Percentiles rank a stretch among this genome's conserved stretches.
phyloP scores from a whole-genome alignment of 2,329 filamentous ascomycete genomes.

The Verticillium isaacii region DNA sequence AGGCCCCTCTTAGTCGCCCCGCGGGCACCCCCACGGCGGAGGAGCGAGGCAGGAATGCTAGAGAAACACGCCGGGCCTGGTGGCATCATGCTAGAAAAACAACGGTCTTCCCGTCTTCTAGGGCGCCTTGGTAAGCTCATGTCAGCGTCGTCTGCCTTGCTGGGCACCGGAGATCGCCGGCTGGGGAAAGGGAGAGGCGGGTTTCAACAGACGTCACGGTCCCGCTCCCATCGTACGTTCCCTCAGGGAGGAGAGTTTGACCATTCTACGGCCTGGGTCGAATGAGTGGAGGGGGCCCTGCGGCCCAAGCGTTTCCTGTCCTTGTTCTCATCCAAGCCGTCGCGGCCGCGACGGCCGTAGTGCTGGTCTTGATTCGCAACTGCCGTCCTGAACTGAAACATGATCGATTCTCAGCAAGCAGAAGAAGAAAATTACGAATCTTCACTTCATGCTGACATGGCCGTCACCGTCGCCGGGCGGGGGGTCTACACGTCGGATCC shows the following conservation, averaged over 20 bases:
- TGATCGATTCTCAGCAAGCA: neutral
- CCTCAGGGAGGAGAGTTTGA: neutral
- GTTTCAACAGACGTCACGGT: neutral
- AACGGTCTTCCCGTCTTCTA: neutral
- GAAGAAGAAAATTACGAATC: neutral
- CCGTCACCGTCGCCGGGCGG: neutral
- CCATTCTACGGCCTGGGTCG: neutral
- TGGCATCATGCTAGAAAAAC: neutral
- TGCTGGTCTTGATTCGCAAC: neutral
- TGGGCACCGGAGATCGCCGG: neutral
- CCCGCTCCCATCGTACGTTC: neutral
- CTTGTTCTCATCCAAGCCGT: neutral
- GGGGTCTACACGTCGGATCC: neutral
- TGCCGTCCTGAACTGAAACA: neutral
- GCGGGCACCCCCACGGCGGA: neutral
- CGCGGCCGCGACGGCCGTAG: neutral
- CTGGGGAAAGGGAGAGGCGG: neutral
- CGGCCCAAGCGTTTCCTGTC: neutral
- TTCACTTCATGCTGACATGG: neutral
- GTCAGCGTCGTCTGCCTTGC: conserved; percentile 1
- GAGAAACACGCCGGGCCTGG: neutral
- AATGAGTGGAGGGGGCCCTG: neutral
- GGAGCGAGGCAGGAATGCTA: neutral
- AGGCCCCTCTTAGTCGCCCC: neutral
- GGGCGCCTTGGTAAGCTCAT: neutral